phyloP scores from a whole-genome alignment of 2,329 filamentous ascomycete genomes.

The Furcasterigmium sp. region DNA sequence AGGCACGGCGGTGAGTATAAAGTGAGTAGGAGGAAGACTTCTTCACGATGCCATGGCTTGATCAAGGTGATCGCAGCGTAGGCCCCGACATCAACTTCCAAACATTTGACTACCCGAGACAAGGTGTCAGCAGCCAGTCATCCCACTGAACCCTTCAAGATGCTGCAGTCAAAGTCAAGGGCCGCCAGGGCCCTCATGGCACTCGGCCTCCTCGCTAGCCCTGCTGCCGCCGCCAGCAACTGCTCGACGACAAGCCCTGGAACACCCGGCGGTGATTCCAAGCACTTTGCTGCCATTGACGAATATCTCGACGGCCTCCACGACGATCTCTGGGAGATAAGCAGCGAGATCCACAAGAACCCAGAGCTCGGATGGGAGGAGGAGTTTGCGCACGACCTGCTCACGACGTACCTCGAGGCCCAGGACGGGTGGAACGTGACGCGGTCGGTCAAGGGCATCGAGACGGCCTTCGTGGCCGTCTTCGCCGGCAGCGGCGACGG shows the following conservation, averaged over 20 bases:
- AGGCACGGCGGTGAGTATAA: no score
- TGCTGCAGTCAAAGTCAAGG: no score
- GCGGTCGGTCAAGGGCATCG: conserved; percentile 31
- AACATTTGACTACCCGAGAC: no score
- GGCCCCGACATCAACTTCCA: no score
- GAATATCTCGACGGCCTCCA: conserved; percentile 11
- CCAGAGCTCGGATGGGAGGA: conserved; percentile 38
- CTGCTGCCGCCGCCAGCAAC: neutral
- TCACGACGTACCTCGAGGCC: conserved; percentile 29
- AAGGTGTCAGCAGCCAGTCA: no score
- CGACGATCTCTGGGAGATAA: conserved; percentile 26
- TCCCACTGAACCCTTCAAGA: no score
- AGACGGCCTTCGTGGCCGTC: conserved; percentile 37
- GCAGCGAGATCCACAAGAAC: conserved; percentile 36
- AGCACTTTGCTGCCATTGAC: conserved; percentile 7
- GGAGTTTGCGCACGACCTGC: conserved; percentile 31
- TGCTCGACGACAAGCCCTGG: neutral
- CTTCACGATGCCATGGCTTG: no score
- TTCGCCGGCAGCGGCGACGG: conserved; percentile 29
- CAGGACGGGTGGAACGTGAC: conserved; percentile 33
- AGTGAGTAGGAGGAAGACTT: no score
- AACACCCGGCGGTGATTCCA: neutral
- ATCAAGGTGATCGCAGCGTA: no score
- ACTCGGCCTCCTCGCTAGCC: neutral
- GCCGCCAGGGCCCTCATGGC: neutral